Evolutionary conservation across 306 rosid genomes (phyloP).

Genomic region (cucumber (Cucumis sativus)): Cucumber_9930_V3 NC_026655.2:4969001-4969500

Average conservation of each 20-base stretch:
- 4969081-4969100: not conserved
- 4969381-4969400: not conserved
- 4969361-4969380: constrained; percentile 5
- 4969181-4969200: not conserved
- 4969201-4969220: not conserved
- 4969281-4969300: constrained; percentile 5
- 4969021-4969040: not conserved
- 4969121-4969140: not conserved
- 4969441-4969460: constrained; percentile 60
- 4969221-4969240: not conserved
- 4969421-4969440: constrained; percentile 77
- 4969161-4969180: not conserved
- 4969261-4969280: constrained; percentile 4
- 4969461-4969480: constrained; percentile 39
- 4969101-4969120: not conserved
- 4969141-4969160: not conserved
- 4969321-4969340: constrained; percentile 3
- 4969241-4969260: not conserved
- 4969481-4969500: constrained; percentile 27
- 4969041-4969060: not conserved
- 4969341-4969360: not conserved
- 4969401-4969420: not conserved
- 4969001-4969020: not conserved
- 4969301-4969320: constrained; percentile 13
- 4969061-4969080: not conserved